Base-by-base conservation (phyloP, 306 rosid genomes). In the Cucurbita maxima region DNA sequence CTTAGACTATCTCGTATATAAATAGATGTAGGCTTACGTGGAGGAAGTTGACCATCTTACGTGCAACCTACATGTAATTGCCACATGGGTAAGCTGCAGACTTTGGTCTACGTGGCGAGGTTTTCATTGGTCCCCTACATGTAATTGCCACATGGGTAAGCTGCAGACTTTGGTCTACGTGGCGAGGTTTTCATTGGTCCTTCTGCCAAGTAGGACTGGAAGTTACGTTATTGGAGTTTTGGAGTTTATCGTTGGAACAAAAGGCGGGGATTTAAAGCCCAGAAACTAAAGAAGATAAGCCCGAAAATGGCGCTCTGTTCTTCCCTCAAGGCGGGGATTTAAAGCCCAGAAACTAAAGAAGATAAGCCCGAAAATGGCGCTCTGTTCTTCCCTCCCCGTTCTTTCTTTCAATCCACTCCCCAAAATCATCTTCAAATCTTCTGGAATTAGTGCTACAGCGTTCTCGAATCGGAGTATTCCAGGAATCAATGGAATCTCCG, bases 301-400 rank as follows among this genome's bases (percentile, higher is more conserved):
- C 16, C 5, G 12, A 25, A 76, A 58, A 85, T 88, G 98, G 96
- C 98, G 47, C 78, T 78, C 11, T 67, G 78, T 77, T 92, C 88
- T 55, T 78, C 81, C 8, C 81, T 81, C 63, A 74, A n/a, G 81
- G 75, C 75, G 76, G 75, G 79, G 58, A 61, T 51, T 79, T 20
- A 40, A 82, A 47, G 60, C 77, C 30, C 19, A 3, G 45, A 20
- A 78, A 84, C 13, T 11, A 40, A 62, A 63, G n/a, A n/a, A n/a
- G 82, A 73, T 58, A 55, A 55, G 19, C n/a, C 16, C 5, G 12
- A 25, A 76, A 58, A 85, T 88, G 98, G 96, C 98, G 47, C 78
- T 78, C 11, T 67, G 78, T 77, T 92, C 88, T 55, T 78, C 81
- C 8, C 81, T 81, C 63, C 81, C 89, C 45, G 72, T 79, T 75